phyloP scores from a whole-genome alignment of 1,139 yeast species.

The Suhomyces terraborum region DNA sequence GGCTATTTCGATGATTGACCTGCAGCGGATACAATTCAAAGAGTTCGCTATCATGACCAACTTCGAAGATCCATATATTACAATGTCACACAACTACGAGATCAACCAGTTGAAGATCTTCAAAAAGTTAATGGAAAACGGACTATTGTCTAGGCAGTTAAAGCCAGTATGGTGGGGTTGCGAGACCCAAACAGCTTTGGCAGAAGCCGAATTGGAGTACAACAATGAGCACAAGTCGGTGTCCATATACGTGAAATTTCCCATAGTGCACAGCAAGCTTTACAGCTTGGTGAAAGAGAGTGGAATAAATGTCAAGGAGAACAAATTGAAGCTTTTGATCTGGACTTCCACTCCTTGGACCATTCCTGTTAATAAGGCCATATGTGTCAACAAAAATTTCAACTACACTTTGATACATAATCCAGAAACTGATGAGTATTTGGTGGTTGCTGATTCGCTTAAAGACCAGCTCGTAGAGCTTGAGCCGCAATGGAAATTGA shows the following conservation, averaged over 20 bases:
- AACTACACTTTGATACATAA: constrained; percentile 56
- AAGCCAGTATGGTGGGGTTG: constrained; percentile 99
- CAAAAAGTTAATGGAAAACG: constrained; percentile 61
- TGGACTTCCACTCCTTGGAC: constrained; percentile 99
- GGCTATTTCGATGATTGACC: constrained; percentile 64
- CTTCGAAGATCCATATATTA: constrained; percentile 70
- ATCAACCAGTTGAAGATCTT: constrained; percentile 73
- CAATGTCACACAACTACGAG: constrained; percentile 73
- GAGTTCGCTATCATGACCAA: constrained; percentile 82
- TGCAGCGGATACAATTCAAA: constrained; percentile 65
- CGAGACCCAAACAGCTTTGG: constrained; percentile 89
- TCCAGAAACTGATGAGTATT: constrained; percentile 32
- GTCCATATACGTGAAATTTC: constrained; percentile 74
- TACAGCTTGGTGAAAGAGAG: constrained; percentile 4
- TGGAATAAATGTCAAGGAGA: constrained; percentile 6
- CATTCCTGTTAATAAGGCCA: constrained; percentile 80
- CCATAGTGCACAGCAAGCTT: constrained; percentile 30
- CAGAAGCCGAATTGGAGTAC: constrained; percentile 94
- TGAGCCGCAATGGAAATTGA: constrained; percentile 15
- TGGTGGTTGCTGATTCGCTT: constrained; percentile 55
- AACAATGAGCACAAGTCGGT: constrained; percentile 69
- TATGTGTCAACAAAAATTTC: constrained; percentile 65
- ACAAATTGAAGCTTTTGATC: constrained; percentile 45
- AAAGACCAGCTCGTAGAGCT: constrained; percentile 29
- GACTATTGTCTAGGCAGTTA: constrained; percentile 75